These are phyloP conservation scores for Ogataea nitratoaversa DNA, from an alignment of 805 yeast genomes.

Conservation along the genomic window DNA sequence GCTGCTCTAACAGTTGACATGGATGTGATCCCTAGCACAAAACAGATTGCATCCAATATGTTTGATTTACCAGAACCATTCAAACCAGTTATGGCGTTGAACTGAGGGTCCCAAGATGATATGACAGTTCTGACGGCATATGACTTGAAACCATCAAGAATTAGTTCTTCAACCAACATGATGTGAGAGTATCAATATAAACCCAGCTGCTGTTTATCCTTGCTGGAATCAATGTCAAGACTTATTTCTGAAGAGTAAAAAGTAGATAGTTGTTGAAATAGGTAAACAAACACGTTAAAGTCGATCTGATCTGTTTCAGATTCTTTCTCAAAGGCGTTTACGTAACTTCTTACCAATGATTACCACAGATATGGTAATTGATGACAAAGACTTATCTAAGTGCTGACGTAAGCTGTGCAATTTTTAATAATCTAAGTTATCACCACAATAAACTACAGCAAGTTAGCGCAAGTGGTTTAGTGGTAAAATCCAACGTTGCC, in stretches of 20 bases:
- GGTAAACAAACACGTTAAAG: constrained; percentile 1
- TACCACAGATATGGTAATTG: too few relatives aligned
- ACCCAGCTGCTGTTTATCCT: too few relatives aligned
- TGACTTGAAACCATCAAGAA: constrained; percentile 96
- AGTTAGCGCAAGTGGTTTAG: constrained; percentile 1
- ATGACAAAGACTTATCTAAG: too few relatives aligned
- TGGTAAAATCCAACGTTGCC: constrained; percentile 1
- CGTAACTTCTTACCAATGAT: too few relatives aligned
- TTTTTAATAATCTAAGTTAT: too few relatives aligned
- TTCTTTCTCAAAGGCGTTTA: too few relatives aligned
- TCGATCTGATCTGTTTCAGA: neutral
- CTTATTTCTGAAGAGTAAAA: neutral
- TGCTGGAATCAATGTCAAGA: too few relatives aligned
- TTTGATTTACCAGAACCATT: constrained; percentile 98
- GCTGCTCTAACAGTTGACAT: constrained; percentile 95
- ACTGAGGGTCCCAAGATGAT: constrained; percentile 92
- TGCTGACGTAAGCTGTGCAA: too few relatives aligned
- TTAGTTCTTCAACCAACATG: constrained; percentile 94
- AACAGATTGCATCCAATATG: constrained; percentile 93
- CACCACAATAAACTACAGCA: too few relatives aligned
- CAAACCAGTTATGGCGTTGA: constrained; percentile 95
- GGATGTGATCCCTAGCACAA: constrained; percentile 93
- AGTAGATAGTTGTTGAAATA: neutral
- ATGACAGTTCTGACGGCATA: constrained; percentile 96
- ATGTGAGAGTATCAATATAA: neutral